A percentile compares a stretch with the other conserved stretches of the same genome.
Conservation (phyloP, 2,329 filamentous ascomycete species). For the Pseudogymnoascus sp. region DNA sequence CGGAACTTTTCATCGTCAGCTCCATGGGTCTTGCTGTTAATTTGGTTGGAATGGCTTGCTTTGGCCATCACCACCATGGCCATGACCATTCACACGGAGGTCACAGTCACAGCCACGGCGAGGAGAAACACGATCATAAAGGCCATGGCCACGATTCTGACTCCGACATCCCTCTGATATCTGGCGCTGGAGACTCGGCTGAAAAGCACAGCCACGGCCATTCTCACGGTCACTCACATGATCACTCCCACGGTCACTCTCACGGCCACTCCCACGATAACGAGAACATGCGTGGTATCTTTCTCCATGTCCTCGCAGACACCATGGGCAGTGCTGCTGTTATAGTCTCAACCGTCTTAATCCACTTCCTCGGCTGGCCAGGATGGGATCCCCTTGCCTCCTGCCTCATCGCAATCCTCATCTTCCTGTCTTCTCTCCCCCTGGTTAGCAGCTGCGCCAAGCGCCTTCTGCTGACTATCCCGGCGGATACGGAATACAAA, state of each 20-base stretch:
- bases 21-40: slow-evolving; percentile 82
- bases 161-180: slow-evolving; percentile 7
- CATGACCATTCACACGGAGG: slow-evolving; percentile 34
- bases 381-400: slow-evolving; percentile 94
- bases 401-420: slow-evolving; percentile 84
- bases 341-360: slow-evolving; percentile 81
- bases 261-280: slow-evolving; percentile 62
- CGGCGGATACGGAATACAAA: slow-evolving; percentile 77
- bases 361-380: slow-evolving; percentile 80
- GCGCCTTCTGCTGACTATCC: slow-evolving; percentile 74
- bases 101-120: slow-evolving; percentile 23
- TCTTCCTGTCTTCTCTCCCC: slow-evolving; percentile 84
- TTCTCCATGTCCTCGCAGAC: slow-evolving; percentile 88
- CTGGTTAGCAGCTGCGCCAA: slow-evolving; percentile 78
- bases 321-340: slow-evolving; percentile 91
- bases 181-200: neutral
- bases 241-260: slow-evolving; percentile 19
- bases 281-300: slow-evolving; percentile 98
- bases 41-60: slow-evolving; percentile 64
- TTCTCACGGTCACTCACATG: slow-evolving; percentile 30
- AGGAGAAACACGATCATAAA: slow-evolving; percentile 29
- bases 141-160: neutral
- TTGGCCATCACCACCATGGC: slow-evolving; percentile 37
- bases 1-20: slow-evolving; percentile 84
- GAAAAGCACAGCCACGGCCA: slow-evolving; percentile 17